phyloP scores from a whole-genome alignment of 371 early-diverging fungal genomes.

The Lichtheimia ornata region DNA sequence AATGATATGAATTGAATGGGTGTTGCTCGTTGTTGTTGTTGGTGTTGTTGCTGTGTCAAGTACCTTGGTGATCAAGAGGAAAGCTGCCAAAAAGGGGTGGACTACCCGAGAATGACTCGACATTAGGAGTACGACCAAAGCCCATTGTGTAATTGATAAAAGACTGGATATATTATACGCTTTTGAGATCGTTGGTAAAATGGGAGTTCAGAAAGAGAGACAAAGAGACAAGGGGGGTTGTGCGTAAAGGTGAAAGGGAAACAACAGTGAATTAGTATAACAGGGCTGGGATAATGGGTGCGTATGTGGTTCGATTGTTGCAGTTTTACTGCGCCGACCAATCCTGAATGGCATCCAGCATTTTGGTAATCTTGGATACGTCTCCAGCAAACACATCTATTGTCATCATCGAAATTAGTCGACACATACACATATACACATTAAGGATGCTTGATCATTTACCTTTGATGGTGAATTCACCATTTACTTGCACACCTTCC shows the following conservation, averaged over 20 bases:
- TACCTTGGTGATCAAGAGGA: constrained; percentile 79
- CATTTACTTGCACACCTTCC: constrained; percentile 58
- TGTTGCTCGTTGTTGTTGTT: neutral
- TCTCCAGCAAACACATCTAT: constrained; percentile 53
- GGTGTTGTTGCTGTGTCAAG: no score
- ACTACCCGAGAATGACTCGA: constrained; percentile 59
- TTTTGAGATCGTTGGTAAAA: neutral
- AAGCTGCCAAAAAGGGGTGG: constrained; percentile 83
- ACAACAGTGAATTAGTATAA: no score
- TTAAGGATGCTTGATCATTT: neutral
- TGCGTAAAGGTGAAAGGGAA: neutral
- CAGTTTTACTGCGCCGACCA: constrained; percentile 13
- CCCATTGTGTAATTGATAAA: constrained; percentile 40
- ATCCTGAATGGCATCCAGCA: constrained; percentile 44
- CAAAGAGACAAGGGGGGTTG: neutral
- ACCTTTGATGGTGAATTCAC: constrained; percentile 48
- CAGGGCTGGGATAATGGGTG: no score
- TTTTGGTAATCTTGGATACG: constrained; percentile 45
- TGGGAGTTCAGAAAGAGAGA: neutral
- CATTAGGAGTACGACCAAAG: constrained; percentile 65
- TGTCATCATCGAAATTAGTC: neutral
- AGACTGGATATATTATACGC: neutral
- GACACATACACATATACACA: neutral
- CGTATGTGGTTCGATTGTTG: no score
- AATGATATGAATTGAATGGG: neutral